Evolutionary conservation across 495 filamentous ascomycete genomes (phyloP).

Genomic region (Aspergillus avenaceus): DNA sequence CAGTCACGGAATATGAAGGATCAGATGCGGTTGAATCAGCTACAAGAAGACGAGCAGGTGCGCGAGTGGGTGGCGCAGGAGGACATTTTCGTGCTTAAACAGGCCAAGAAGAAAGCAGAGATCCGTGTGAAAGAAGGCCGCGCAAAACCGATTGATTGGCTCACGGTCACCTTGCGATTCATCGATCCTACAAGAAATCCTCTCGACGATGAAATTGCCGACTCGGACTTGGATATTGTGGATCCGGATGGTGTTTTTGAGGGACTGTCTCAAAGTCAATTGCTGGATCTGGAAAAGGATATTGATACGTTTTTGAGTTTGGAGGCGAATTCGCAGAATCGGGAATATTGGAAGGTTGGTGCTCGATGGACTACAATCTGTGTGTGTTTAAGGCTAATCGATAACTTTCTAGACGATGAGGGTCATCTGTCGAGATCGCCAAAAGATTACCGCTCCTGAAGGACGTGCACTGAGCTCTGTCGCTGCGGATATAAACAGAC

Average conservation of each 20-base stretch:
- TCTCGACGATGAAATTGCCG: constrained; percentile 79
- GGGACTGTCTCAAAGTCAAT: constrained; percentile 62
- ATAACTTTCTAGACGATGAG: constrained; percentile 60
- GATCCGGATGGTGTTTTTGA: constrained; percentile 82
- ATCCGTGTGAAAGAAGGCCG: constrained; percentile 92
- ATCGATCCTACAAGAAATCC: constrained; percentile 75
- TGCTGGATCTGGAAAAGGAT: constrained; percentile 77
- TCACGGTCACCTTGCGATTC: constrained; percentile 84
- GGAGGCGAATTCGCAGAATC: constrained; percentile 72
- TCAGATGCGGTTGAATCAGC: constrained; percentile 53
- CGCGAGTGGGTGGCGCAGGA: constrained; percentile 88
- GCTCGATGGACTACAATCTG: background rate
- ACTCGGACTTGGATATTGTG: constrained; percentile 72
- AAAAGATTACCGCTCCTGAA: constrained; percentile 61
- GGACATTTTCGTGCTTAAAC: constrained; percentile 92
- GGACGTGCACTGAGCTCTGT: constrained; percentile 77
- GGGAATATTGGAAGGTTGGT: constrained; percentile 78
- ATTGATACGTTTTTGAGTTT: constrained; percentile 81
- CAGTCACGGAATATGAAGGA: constrained; percentile 40
- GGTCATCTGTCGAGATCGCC: constrained; percentile 75
- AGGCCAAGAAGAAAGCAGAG: constrained; percentile 96
- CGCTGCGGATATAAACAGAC: constrained; percentile 78
- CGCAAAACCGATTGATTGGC: constrained; percentile 91
- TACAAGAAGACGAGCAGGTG: constrained; percentile 72
- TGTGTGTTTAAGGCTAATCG: constrained; percentile 16